Conservation (phyloP, 2,329 filamentous ascomycete species). For the Cladorrhinum sp. region DNA sequence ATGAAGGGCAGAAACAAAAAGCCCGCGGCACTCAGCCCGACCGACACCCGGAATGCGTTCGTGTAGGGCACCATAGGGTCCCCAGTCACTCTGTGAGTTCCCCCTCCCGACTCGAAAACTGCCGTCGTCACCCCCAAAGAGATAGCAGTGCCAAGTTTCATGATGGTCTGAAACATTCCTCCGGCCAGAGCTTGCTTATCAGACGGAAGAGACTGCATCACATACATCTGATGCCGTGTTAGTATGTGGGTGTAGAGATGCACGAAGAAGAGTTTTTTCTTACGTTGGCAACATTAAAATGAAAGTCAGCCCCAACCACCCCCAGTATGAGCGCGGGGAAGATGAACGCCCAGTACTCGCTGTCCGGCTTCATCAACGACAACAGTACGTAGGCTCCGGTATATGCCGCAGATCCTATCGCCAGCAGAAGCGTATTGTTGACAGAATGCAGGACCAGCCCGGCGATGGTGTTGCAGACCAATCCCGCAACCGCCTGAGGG, state of each 20-base stretch:
- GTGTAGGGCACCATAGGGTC: constrained; percentile 49
- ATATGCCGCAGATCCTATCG: constrained; percentile 39
- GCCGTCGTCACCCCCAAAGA: constrained; percentile 62
- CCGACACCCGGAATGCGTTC: constrained; percentile 49
- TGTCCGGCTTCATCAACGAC: constrained; percentile 52
- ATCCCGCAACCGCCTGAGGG: constrained; percentile 61
- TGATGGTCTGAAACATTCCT: constrained; percentile 65
- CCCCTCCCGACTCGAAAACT: constrained; percentile 51
- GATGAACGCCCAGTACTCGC: constrained; percentile 62
- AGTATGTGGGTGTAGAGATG: constrained; percentile 12
- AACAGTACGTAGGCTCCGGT: constrained; percentile 47
- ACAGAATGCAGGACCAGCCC: constrained; percentile 60
- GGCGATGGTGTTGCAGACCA: constrained; percentile 61
- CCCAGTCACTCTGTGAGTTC: constrained; percentile 27
- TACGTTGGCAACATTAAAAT: constrained; percentile 68
- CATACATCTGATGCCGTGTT: constrained; percentile 54
- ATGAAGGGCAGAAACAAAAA: constrained; percentile 51
- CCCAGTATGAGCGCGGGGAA: constrained; percentile 60
- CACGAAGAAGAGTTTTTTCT: constrained; percentile 24
- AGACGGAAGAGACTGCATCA: constrained; percentile 60
- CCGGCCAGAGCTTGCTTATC: constrained; percentile 65
- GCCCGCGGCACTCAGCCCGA: constrained; percentile 42
- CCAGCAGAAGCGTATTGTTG: constrained; percentile 62
- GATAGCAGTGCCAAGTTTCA: constrained; percentile 56
- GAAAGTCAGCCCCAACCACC: constrained; percentile 65